Evolutionary conservation across 768 basidiomycete genomes (phyloP).

Genomic region (Russula foetens): DNA sequence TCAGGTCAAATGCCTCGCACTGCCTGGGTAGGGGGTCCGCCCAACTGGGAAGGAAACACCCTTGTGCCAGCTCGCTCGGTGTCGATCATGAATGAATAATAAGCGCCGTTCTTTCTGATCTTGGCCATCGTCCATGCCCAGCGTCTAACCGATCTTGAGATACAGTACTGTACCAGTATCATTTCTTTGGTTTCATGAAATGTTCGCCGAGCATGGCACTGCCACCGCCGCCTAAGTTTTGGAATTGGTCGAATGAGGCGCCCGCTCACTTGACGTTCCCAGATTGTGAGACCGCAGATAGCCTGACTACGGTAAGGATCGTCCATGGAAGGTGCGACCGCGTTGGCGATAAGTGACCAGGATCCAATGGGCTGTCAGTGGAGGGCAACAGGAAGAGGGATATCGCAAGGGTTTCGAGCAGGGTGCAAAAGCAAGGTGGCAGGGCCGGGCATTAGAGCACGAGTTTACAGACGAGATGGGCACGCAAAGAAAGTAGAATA

Average conservation of each 20-base stretch:
- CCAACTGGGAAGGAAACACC: conserved; percentile 10
- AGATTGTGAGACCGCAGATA: conserved; percentile 48
- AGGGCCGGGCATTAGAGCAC: conserved; percentile 38
- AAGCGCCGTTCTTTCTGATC: conserved; percentile 26
- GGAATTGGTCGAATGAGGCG: conserved; percentile 61
- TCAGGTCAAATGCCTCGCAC: conserved; percentile 29
- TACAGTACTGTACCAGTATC: conserved; percentile 32
- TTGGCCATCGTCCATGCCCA: conserved; percentile 28
- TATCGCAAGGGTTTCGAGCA: conserved; percentile 43
- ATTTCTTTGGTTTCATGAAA: conserved; percentile 70
- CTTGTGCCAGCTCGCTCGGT: background rate
- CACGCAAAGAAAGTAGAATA: conserved; percentile 43
- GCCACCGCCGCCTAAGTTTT: conserved; percentile 41
- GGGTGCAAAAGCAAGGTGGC: conserved; percentile 32
- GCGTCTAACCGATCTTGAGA: conserved; percentile 35
- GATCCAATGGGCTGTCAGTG: conserved; percentile 38
- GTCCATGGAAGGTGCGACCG: conserved; percentile 78
- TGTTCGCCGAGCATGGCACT: conserved; percentile 47
- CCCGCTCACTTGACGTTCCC: conserved; percentile 39
- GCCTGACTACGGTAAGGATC: conserved; percentile 75
- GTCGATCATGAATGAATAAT: background rate
- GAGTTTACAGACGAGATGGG: conserved; percentile 47
- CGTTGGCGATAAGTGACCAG: conserved; percentile 58
- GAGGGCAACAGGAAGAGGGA: conserved; percentile 27
- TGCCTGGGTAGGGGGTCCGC: conserved; percentile 27